Base-by-base conservation (phyloP, 139 green algal species). In the Chlamydomonas sphaeroides region DNA sequence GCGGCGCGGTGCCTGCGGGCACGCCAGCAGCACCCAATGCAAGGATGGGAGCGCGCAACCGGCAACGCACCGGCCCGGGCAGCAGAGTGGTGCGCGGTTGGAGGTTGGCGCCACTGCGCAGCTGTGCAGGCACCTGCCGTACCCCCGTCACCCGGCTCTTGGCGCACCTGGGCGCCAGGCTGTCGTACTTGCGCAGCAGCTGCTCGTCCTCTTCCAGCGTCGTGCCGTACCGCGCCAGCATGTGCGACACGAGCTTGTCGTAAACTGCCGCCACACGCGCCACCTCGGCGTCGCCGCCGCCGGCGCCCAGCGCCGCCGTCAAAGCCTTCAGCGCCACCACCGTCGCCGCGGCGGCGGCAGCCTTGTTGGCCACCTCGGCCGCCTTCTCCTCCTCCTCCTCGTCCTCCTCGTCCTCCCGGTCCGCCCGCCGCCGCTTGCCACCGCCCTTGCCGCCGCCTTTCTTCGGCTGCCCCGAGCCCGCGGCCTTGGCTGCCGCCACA, bases 151-250 rank as follows among this genome's bases (percentile, higher is more conserved):
- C n/a, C n/a, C n/a, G n/a, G n/a, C n/a, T n/a, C n/a, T n/a, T n/a
- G n/a, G n/a, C n/a, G n/a, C n/a, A n/a, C n/a, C n/a, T n/a, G 23
- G 35, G 26, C 28, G 65, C 36, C 33, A 75, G 25, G 6, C 33
- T 35, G 30, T 59, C 59, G 21, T 45, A 66, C 15, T 15, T 28
- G n/a, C 0, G 28, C 78, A 83, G 51, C 72, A 82, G 45, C 82
- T 41, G n/a, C 70, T 85, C 62, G 65, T 90, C 86, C 42, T 88
- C 71, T 56, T 69, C 41, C 59, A 88, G 42, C 65, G 49, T 72
- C 49, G 65, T 73, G 32, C 42, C 79, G 86, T 88, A 88, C 48
- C 86, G 82, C 2, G 53, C 56, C 32, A 84, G 85, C 79, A 86
- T 86, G 57, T 56, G 79, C 35, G 51, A 8, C 35, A 75, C 79